Evolutionary conservation across 179 eudicot genomes (phyloP).

Genomic region (Nepenthes alata): DNA sequence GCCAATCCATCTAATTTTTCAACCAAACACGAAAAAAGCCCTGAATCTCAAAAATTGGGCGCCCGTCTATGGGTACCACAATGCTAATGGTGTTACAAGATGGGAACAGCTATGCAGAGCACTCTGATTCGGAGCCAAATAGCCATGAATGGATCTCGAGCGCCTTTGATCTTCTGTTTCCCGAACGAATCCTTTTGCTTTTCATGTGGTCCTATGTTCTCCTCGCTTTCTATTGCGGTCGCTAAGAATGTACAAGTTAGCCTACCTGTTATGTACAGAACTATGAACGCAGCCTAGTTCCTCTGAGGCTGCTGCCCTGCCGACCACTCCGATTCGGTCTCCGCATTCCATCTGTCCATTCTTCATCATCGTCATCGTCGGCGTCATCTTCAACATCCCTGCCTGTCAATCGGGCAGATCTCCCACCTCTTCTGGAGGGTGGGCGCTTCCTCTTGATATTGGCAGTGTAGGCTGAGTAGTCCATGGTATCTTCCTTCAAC

Average conservation of each 20-base stretch:
- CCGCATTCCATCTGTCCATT: constrained; percentile 33
- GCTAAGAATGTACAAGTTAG: constrained; percentile 75
- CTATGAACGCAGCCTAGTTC: constrained; percentile 50
- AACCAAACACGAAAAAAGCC: too few species aligned
- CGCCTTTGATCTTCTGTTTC: neutral
- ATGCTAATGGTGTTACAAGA: too few species aligned
- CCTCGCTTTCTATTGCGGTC: constrained; percentile 6
- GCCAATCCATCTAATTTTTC: too few species aligned
- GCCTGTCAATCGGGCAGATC: constrained; percentile 18
- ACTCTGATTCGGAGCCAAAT: too few species aligned
- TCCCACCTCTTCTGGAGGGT: constrained; percentile 53
- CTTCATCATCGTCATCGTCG: constrained; percentile 43
- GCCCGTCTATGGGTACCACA: too few species aligned
- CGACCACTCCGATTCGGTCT: constrained; percentile 27
- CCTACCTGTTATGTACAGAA: constrained; percentile 48
- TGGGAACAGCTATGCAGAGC: too few species aligned
- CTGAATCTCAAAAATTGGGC: too few species aligned
- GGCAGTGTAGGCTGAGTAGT: constrained; percentile 78
- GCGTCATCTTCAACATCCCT: constrained; percentile 20
- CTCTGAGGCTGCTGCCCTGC: constrained; percentile 29
- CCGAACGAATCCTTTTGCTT: neutral
- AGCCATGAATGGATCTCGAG: too few species aligned
- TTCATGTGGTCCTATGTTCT: neutral
- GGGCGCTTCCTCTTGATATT: constrained; percentile 80
- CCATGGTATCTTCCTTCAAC: constrained; percentile 81